These are phyloP conservation scores for Geranomyces michiganensis DNA, from an alignment of 192 early-diverging fungal species.

Conservation along the genomic window DNA sequence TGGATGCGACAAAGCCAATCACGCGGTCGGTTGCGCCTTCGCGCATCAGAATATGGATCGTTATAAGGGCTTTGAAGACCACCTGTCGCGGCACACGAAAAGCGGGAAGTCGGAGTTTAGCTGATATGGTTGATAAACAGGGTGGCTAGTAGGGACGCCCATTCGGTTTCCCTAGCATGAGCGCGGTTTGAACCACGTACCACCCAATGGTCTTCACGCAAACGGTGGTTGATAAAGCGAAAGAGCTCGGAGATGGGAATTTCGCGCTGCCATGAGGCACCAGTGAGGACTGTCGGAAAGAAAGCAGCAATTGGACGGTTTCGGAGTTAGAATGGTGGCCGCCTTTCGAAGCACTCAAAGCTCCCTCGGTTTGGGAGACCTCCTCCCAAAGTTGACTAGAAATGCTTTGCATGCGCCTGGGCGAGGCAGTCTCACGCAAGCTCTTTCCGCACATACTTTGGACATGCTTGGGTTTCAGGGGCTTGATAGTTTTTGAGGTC, in stretches of 20 bases:
- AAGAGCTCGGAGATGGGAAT: conserved; percentile 56
- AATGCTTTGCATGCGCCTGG: background rate
- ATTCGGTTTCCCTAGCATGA: too few relatives aligned
- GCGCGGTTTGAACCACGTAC: conserved; percentile 43
- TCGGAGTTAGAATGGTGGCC: too few relatives aligned
- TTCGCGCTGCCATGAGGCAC: conserved; percentile 41
- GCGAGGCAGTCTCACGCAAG: background rate
- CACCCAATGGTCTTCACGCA: conserved; percentile 66
- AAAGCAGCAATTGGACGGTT: too few relatives aligned
- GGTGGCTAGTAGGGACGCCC: too few relatives aligned
- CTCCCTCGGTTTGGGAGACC: too few relatives aligned
- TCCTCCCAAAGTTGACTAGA: background rate
- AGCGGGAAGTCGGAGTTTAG: background rate
- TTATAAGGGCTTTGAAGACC: conserved; percentile 73
- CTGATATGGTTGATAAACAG: background rate
- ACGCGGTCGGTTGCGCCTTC: conserved; percentile 67
- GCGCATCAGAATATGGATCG: conserved; percentile 74
- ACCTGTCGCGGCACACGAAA: conserved; percentile 43
- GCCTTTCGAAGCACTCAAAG: too few relatives aligned
- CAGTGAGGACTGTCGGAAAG: conserved; percentile 36
- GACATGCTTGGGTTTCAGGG: conserved; percentile 57
- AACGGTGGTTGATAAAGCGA: conserved; percentile 43
- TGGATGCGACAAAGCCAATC: conserved; percentile 54
- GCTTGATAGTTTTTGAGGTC: conserved; percentile 50
- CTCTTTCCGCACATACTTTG: conserved; percentile 33